Evolutionary conservation across 2,329 filamentous ascomycete species (phyloP).

Genomic region (Clonostachys rhizophaga): DNA sequence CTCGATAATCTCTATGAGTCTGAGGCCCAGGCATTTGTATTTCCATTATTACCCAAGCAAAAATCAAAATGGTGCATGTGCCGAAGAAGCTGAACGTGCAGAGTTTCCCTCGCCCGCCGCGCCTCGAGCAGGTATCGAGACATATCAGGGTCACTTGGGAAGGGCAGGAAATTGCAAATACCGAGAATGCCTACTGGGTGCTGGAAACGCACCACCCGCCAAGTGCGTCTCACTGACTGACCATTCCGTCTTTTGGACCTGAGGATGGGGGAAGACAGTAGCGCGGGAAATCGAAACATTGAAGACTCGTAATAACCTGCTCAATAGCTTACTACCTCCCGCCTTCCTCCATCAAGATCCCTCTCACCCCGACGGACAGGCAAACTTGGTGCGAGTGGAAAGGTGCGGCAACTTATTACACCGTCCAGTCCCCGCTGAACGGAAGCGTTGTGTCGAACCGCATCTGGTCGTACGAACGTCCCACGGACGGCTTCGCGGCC

Average conservation of each 20-base stretch:
- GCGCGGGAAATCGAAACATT: neutral
- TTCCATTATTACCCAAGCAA: neutral
- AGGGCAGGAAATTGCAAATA: conserved; percentile 50
- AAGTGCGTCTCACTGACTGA: conserved; percentile 29
- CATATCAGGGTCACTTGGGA: conserved; percentile 54
- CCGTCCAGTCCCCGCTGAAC: conserved; percentile 30
- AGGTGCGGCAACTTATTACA: conserved; percentile 54
- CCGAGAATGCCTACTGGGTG: conserved; percentile 55
- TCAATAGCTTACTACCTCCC: conserved; percentile 55
- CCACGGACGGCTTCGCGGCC: conserved; percentile 42
- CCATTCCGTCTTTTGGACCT: neutral
- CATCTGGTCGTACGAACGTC: conserved; percentile 55
- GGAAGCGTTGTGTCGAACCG: conserved; percentile 39
- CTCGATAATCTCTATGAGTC: neutral
- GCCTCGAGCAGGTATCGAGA: conserved; percentile 45
- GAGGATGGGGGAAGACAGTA: no score
- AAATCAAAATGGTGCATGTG: neutral
- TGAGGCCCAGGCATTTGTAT: neutral
- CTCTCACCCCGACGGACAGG: conserved; percentile 37
- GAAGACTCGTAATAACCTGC: neutral
- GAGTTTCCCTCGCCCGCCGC: conserved; percentile 53
- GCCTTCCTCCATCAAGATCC: conserved; percentile 37
- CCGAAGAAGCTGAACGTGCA: conserved; percentile 45
- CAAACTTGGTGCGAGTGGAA: conserved; percentile 56
- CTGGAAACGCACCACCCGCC: conserved; percentile 60